Evolutionary conservation across 2,329 filamentous ascomycete species (phyloP), one percentile per base, ranked within the genome.

Genomic region (Arachnomyces sp.): DNA sequence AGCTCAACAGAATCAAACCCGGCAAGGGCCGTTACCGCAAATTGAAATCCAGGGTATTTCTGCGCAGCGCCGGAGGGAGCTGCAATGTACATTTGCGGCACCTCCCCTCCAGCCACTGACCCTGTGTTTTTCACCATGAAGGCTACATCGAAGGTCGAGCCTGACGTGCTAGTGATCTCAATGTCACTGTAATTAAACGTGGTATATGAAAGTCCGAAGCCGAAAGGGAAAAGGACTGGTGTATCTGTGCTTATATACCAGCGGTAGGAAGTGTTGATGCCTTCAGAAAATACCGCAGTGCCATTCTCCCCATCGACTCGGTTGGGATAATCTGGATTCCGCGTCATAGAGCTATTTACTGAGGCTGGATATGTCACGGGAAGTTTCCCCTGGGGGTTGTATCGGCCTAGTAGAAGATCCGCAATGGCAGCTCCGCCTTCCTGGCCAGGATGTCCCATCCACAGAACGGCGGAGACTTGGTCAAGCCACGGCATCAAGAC

Each of bases 391-490:
- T 77, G 81, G 0, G 86, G 86, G 55, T 84, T 88, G 34, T 77
- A 73, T 45, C 81, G 75, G 35, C 84, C 86, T 47, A 86, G 84
- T 1, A 90, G 68, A 1, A 90, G 73, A 49, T 90, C 85, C 0
- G 83, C 84, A 45, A 93, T 82, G 9, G 80, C 81, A 54, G 89
- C 87, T 4, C 86, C 86, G 4, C 82, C 83, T 65, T 92, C 86
- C 53, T 92, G 86, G n/a, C 86, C 86, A 44, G 84, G 84, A 53
- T 88, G 92, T 84, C 85, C 92, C 6, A 84, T 84, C 53, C 90
- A 83, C 1, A 88, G 56, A 2, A 89, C 66, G 2, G 79, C 76
- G 6, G 67, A 66, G 7, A 65, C 57, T 14, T 65, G 57, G 3
- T 62, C 52, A 2, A 53, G 59, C 63, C 71, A 71, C 0, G 69